Evolutionary conservation across 371 early-diverging fungal species (phyloP), one percentile per base, ranked within the genome.

Genomic region (Dichotomocladium elegans): DNA sequence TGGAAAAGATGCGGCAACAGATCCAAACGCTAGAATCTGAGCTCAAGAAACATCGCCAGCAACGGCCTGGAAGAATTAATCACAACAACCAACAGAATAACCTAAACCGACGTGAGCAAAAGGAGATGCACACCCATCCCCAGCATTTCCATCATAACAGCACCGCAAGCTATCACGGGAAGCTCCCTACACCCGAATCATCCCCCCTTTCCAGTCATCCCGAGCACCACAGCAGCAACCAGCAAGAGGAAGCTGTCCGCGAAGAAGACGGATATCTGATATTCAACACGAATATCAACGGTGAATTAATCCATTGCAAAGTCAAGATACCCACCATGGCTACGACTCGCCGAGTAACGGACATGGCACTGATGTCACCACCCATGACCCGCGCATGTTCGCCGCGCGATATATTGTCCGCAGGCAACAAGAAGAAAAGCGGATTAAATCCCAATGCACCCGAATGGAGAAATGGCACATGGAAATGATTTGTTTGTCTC

Each of bases 381-480:
- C 67, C 63, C 47, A 53, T 55, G 21, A 55, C 47, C 12, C 43
- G 55, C 21, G 41, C 53, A 40, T 44, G 47, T 33, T 43, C 53
- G 22, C 53, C 47, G 6, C 29, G 19, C 4, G 30, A n/a, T 1
- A 21, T 33, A 5, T 15, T 37, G 37, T 21, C 17, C 21, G 37
- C 29, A 27, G 28, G 28, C 34, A 26, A 37, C 27, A 37, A 52
- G 27, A 41, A 53, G 41, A 68, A 58, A 30, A 68, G 61, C 44
- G 70, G 66, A 31, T 57, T 69, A 42, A 69, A 69, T 51, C 66
- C 66, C 47, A 57, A 69, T 53, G 70, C 70, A 24, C 66, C 69
- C 51, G 69, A 64, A 51, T 68, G 69, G 69, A 46, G 41, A 14
- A 48, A 57, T 31, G 49, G 57, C 40, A 12, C 21, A n/a, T 43